Percentiles rank a stretch among this genome's conserved stretches.
Conservation (phyloP, 139 green algal genomes). For the Chlamydomonas schloesseri region DNA sequence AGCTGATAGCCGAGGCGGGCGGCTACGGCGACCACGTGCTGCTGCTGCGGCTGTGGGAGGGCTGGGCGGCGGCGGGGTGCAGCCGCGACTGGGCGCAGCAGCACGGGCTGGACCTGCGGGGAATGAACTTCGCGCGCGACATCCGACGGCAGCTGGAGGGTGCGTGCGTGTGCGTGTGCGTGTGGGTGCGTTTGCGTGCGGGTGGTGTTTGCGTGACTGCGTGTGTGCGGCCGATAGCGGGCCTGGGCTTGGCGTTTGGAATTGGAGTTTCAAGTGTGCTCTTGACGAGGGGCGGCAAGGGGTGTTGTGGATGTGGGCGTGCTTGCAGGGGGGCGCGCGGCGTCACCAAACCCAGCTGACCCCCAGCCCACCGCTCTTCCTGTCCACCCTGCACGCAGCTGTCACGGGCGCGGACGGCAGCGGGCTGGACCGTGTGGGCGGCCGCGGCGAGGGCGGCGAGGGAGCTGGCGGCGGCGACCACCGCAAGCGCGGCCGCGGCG, state of each 20-base stretch:
- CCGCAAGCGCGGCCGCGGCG: not conserved
- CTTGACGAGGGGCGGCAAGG: no score
- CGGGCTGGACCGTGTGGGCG: conserved; percentile 41
- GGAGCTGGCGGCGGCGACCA: not conserved
- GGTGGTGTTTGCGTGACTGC: no score
- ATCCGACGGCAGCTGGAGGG: conserved; percentile 88
- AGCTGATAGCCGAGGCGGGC: conserved; percentile 65
- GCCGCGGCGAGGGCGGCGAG: not conserved
- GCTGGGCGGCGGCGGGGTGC: conserved; percentile 73
- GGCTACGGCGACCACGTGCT: conserved; percentile 89
- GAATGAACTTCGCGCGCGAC: conserved; percentile 89
- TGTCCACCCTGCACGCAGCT: not conserved
- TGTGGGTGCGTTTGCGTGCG: no score
- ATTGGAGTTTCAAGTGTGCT: no score
- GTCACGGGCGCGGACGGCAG: conserved; percentile 36
- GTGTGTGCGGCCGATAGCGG: no score
- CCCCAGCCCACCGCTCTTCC: no score
- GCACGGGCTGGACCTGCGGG: conserved; percentile 79
- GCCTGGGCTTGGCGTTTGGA: no score
- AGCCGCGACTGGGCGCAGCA: conserved; percentile 45
- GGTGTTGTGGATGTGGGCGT: no score
- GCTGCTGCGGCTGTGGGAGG: conserved; percentile 86
- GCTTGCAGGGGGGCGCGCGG: no score
- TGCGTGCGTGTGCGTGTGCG: conserved; percentile 1
- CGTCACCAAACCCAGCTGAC: no score